Evolutionary conservation across 1,284 basidiomycete species (phyloP).

Genomic region (Coniferiporia sulphurascens): DNA sequence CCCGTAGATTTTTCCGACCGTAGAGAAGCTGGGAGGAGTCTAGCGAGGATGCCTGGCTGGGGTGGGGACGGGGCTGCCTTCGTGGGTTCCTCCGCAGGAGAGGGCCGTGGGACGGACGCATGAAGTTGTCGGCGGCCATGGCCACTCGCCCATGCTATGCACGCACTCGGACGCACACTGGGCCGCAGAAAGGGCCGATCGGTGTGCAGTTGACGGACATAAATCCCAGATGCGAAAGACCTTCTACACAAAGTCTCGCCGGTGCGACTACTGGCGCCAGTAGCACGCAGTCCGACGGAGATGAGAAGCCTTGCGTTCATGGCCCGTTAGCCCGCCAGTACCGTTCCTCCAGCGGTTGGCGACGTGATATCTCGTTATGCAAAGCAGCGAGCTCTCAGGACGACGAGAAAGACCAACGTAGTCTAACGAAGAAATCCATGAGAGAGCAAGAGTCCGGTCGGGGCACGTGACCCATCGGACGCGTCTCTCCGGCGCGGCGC

Average conservation of each 20-base stretch:
- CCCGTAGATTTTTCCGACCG: conserved; percentile 23
- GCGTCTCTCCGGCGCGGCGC: too few species aligned
- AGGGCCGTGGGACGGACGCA: background rate
- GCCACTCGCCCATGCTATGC: background rate
- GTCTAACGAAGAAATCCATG: too few species aligned
- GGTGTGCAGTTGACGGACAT: too few species aligned
- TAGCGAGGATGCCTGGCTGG: conserved; percentile 34
- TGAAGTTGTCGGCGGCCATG: background rate
- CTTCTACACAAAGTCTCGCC: background rate
- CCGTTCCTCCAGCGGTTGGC: too few species aligned
- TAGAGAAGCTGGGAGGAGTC: conserved; percentile 21
- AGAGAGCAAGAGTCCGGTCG: too few species aligned
- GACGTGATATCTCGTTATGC: too few species aligned
- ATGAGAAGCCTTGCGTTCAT: background rate
- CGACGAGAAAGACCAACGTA: too few species aligned
- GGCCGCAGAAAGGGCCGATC: background rate
- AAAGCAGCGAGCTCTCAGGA: too few species aligned
- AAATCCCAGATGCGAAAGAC: background rate
- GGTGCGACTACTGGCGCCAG: background rate
- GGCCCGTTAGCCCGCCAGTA: background rate
- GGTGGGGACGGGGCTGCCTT: background rate
- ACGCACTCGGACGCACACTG: background rate
- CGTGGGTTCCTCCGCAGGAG: background rate
- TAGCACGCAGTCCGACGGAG: background rate
- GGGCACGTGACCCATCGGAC: too few species aligned